These are phyloP conservation scores for Arabidopsis thaliana DNA, from an alignment of 345 rosid genomes.

Conservation along the genomic window DNA sequence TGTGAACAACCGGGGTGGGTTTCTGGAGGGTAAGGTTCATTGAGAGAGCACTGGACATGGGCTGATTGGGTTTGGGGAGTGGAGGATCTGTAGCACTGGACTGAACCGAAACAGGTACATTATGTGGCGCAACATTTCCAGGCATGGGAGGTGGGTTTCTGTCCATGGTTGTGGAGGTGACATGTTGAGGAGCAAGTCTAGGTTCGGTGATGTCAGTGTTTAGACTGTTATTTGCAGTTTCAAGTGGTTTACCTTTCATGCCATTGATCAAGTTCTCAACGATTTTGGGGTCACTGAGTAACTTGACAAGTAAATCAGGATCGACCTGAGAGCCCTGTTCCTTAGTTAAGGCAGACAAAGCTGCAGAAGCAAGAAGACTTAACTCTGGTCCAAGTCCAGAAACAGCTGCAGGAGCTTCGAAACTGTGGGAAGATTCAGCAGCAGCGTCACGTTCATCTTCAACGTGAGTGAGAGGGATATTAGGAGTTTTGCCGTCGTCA, in stretches of 20 bases:
- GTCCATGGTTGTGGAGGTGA: slow-evolving; percentile 8
- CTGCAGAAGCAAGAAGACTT: slow-evolving; percentile 48
- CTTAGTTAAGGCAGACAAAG: slow-evolving; percentile 43
- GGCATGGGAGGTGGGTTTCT: slow-evolving; percentile 10
- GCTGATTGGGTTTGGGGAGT: slow-evolving; percentile 13
- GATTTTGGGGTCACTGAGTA: slow-evolving; percentile 59
- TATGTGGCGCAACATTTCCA: slow-evolving; percentile 15
- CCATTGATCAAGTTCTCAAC: slow-evolving; percentile 43
- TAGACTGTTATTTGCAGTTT: background rate
- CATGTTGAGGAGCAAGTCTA: slow-evolving; percentile 23
- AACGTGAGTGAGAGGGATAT: slow-evolving; percentile 52
- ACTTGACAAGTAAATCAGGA: slow-evolving; percentile 56
- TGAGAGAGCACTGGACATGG: slow-evolving; percentile 1
- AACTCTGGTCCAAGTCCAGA: slow-evolving; percentile 40
- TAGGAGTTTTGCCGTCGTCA: slow-evolving; percentile 55
- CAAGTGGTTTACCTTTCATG: slow-evolving; percentile 1
- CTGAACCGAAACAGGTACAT: slow-evolving; percentile 23
- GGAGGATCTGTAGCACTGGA: slow-evolving; percentile 19
- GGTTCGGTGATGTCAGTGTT: background rate
- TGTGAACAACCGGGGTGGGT: background rate
- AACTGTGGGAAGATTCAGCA: slow-evolving; percentile 22
- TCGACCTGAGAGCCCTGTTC: slow-evolving; percentile 52
- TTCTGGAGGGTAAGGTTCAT: slow-evolving; percentile 18
- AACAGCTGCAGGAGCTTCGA: slow-evolving; percentile 11
- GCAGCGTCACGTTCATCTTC: slow-evolving; percentile 49